These are phyloP conservation scores for Thielaviopsis populi DNA, from an alignment of 2,329 filamentous ascomycete genomes.

Conservation along the genomic window DNA sequence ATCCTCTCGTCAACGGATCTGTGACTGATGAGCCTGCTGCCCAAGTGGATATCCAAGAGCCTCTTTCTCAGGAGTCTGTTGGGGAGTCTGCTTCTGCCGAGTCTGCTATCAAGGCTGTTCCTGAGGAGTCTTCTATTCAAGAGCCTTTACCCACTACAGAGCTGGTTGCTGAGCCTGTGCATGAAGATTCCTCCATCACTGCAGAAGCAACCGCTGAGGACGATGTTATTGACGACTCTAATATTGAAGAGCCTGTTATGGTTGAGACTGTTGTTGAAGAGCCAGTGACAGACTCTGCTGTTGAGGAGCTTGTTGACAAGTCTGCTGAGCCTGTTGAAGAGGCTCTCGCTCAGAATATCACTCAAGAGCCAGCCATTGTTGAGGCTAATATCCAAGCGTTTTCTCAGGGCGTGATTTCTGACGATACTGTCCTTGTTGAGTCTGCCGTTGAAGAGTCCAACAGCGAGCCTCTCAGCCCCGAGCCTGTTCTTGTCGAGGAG, in stretches of 20 bases:
- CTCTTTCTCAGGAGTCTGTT: neutral
- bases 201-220: neutral
- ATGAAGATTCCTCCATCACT: neutral
- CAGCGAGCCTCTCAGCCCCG: neutral
- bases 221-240: neutral
- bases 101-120: neutral
- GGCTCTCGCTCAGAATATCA: no score
- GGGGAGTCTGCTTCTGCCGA: neutral
- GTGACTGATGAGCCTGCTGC: no score
- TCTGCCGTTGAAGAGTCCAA: neutral
- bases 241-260: neutral
- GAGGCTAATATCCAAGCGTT: neutral
- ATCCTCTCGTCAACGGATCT: no score
- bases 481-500: neutral
- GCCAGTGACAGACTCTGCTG: no score
- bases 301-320: no score
- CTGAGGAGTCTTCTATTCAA: no score
- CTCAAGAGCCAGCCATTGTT: neutral
- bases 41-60: no score
- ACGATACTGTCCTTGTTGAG: neutral
- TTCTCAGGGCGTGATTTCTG: neutral
- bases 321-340: no score
- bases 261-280: no score
- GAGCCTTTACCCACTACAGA: neutral
- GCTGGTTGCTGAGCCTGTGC: neutral